phyloP scores from a whole-genome alignment of 352 stramenopile species.

The Stramenopiles sp. region DNA sequence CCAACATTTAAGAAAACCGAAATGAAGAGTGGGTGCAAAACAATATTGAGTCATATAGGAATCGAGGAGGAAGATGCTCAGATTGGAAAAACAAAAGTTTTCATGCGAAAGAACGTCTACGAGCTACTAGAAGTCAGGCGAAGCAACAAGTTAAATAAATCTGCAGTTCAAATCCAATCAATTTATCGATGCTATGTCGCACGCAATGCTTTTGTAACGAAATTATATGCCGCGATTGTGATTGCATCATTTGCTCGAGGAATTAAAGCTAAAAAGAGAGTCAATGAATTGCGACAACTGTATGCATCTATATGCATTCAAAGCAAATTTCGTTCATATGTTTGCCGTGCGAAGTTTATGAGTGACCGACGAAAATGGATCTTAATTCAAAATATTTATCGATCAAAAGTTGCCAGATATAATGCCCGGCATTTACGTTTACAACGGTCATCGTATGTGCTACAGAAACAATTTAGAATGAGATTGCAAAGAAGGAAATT shows the following conservation, averaged over 20 bases:
- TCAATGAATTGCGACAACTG: background rate
- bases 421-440: background rate
- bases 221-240: background rate
- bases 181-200: background rate
- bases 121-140: background rate
- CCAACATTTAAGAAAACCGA: background rate
- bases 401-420: background rate
- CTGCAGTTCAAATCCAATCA: background rate
- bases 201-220: background rate
- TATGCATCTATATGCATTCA: background rate
- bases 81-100: background rate
- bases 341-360: background rate
- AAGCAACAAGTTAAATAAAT: background rate
- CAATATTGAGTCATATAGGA: background rate
- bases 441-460: background rate
- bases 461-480: constrained; percentile 4
- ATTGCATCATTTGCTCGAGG: background rate
- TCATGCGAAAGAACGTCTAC: background rate
- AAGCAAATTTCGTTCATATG: background rate
- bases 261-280: background rate
- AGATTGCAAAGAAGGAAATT: background rate
- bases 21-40: background rate
- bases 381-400: background rate
- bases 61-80: background rate
- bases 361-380: background rate